Percentiles rank a stretch among this genome's conserved stretches.
These are phyloP conservation scores for Colletotrichum aenigma DNA, from an alignment of 2,329 filamentous ascomycete genomes.

Conservation along the genomic window DNA sequence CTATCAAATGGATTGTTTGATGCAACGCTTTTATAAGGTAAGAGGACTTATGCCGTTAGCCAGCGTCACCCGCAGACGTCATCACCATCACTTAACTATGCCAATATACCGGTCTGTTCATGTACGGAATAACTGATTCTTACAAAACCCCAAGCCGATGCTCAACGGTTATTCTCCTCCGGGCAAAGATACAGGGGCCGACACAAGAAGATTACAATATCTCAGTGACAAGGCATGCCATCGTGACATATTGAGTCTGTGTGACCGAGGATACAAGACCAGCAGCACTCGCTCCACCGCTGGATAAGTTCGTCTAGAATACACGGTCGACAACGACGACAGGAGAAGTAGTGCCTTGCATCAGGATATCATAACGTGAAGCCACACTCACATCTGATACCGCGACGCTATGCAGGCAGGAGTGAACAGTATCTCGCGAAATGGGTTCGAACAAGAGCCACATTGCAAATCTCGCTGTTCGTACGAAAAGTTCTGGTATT, in stretches of 20 bases:
- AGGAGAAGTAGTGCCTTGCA: neutral
- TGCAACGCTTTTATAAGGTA: neutral
- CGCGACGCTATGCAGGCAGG: neutral
- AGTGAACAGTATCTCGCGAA: neutral
- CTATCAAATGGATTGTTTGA: neutral
- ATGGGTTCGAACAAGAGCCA: accelerated
- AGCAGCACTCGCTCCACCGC: neutral
- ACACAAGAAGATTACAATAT: neutral
- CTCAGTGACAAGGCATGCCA: neutral
- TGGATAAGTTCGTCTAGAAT: neutral
- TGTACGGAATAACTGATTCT: neutral
- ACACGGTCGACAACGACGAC: neutral
- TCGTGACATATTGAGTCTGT: neutral
- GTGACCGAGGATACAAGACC: neutral
- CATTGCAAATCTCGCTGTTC: too few relatives aligned
- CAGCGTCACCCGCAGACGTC: neutral
- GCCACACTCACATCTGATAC: neutral
- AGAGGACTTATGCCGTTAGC: neutral
- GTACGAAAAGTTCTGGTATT: neutral
- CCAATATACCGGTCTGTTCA: neutral
- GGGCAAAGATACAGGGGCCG: neutral
- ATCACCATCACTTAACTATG: neutral
- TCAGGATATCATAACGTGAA: neutral
- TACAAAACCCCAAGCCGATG: neutral
- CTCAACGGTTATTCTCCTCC: neutral